Conservation (phyloP, 2,329 filamentous ascomycete genomes). For the Paraphaeosphaeria sporulosa region DNA sequence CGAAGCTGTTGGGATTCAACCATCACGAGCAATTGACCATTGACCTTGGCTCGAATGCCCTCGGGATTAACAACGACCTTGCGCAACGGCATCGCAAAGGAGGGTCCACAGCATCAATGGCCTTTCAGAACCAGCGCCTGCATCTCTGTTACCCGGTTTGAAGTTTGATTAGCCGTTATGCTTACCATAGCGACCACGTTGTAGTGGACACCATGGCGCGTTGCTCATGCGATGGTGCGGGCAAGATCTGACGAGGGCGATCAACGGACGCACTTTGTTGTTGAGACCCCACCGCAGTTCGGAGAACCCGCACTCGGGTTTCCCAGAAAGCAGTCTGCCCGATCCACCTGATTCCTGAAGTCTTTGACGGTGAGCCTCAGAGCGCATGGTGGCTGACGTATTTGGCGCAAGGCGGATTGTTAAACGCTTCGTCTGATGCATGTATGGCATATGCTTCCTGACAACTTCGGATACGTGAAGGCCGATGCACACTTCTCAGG, state of each 20-base stretch:
- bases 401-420: background rate
- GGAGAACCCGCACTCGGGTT: background rate
- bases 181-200: slow-evolving; percentile 11
- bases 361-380: background rate
- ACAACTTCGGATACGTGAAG: background rate
- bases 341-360: background rate
- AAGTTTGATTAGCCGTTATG: slow-evolving; percentile 31
- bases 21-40: background rate
- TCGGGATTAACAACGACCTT: background rate
- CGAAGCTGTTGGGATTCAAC: background rate
- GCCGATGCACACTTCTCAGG: background rate
- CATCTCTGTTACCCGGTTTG: slow-evolving; percentile 25
- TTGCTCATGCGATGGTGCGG: background rate
- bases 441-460: background rate
- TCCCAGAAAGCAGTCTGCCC: background rate
- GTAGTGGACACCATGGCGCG: background rate
- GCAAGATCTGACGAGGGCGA: slow-evolving; percentile 4
- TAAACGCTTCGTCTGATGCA: background rate
- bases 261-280: background rate
- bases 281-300: background rate
- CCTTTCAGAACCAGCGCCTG: slow-evolving; percentile 5
- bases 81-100: background rate
- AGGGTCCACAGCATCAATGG: background rate
- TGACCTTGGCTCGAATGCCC: background rate
- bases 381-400: background rate